A percentile compares a stretch with the other conserved stretches of the same genome.
Conservation (phyloP, 2,329 filamentous ascomycete genomes). For the Cadophora sp. region DNA sequence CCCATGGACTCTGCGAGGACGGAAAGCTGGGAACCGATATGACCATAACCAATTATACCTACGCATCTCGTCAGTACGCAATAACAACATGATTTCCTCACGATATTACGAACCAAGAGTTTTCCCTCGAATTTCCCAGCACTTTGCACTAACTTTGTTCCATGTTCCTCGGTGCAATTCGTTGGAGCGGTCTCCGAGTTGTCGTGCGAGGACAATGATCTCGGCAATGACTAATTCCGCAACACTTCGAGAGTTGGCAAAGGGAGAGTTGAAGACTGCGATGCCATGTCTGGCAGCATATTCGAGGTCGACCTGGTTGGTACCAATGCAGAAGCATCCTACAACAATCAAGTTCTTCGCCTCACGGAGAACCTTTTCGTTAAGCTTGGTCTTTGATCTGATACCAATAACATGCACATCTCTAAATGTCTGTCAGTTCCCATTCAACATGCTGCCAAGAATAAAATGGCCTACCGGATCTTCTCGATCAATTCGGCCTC, state of each 20-base stretch:
- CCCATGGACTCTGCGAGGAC: slow-evolving; percentile 97
- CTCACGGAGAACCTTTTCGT: slow-evolving; percentile 80
- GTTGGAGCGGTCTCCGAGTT: slow-evolving; percentile 89
- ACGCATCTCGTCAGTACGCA: slow-evolving; percentile 23
- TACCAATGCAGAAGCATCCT: slow-evolving; percentile 99
- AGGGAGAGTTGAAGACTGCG: slow-evolving; percentile 98
- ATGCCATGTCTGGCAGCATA: slow-evolving; percentile 86
- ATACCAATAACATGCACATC: slow-evolving; percentile 98
- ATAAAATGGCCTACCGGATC: slow-evolving; percentile 70
- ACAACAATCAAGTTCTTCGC: slow-evolving; percentile 95
- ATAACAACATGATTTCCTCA: neutral
- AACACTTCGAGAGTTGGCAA: slow-evolving; percentile 96
- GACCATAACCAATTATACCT: slow-evolving; percentile 95
- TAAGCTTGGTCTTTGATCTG: slow-evolving; percentile 96
- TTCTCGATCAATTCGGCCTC: slow-evolving; percentile 97
- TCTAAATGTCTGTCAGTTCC: slow-evolving; percentile 52
- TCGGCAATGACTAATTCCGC: slow-evolving; percentile 95
- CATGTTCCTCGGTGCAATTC: slow-evolving; percentile 94
- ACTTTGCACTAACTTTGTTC: slow-evolving; percentile 97
- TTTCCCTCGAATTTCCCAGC: slow-evolving; percentile 98
- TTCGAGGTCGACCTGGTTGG: slow-evolving; percentile 90
- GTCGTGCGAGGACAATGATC: slow-evolving; percentile 89
- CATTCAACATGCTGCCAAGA: neutral
- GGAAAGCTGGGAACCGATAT: slow-evolving; percentile 95
- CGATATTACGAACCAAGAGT: slow-evolving; percentile 70